A percentile compares a stretch with the other conserved stretches of the same genome.
Evolutionary conservation across 106 monocot species (phyloP).

Genomic region (Acorus gramineus): DNA sequence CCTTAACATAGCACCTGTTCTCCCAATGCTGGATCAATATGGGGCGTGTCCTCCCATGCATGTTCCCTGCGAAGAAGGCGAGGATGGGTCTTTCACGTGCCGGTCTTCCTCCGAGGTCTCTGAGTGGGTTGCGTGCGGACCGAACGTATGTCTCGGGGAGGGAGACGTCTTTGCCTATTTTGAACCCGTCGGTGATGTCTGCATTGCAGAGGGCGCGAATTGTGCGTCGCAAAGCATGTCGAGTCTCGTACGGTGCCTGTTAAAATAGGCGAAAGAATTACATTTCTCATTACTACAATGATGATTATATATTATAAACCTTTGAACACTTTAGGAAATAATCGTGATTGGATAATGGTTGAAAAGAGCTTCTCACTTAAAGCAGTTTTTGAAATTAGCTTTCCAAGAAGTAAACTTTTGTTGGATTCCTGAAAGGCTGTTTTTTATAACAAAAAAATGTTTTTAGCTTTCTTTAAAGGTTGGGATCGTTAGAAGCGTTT

Average conservation of each 20-base stretch:
- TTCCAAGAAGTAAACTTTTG: too few species aligned
- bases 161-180: conserved; percentile 51
- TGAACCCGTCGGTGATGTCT: conserved; percentile 24
- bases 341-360: conserved; percentile 2
- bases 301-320: too few species aligned
- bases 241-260: conserved; percentile 46
- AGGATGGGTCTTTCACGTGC: conserved; percentile 25
- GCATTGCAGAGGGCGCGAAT: conserved; percentile 48
- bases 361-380: too few species aligned
- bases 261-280: neutral
- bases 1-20: neutral
- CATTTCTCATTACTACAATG: too few species aligned
- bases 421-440: too few species aligned
- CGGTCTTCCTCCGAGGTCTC: conserved; percentile 39
- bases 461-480: too few species aligned
- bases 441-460: too few species aligned
- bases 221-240: conserved; percentile 18
- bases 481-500: too few species aligned
- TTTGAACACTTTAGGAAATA: neutral
- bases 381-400: too few species aligned
- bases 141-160: conserved; percentile 37
- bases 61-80: conserved; percentile 65
- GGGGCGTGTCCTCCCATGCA: conserved; percentile 52
- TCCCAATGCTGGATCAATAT: conserved; percentile 28
- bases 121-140: conserved; percentile 20